A percentile compares a stretch with the other conserved stretches of the same genome.
Conservation (phyloP, 352 stramenopile species). For the Phytophthora tentaculata region DNA sequence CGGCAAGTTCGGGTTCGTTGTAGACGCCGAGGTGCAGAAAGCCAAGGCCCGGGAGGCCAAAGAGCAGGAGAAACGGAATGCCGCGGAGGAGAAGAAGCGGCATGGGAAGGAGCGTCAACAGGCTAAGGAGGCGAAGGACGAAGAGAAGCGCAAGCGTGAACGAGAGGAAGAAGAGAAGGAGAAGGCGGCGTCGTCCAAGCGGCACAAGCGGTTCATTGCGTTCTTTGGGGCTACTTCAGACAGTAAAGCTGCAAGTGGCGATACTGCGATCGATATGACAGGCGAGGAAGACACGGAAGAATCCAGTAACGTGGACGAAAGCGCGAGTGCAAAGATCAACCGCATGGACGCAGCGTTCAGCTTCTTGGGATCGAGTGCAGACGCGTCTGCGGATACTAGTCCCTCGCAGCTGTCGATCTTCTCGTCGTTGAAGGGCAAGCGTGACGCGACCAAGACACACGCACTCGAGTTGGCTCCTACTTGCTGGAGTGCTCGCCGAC, state of each 20-base stretch:
- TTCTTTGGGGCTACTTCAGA: conserved; percentile 47
- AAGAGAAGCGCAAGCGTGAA: conserved; percentile 63
- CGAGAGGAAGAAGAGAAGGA: conserved; percentile 49
- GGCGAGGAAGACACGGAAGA: conserved; percentile 14
- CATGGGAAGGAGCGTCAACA: conserved; percentile 62
- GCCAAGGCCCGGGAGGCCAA: conserved; percentile 59
- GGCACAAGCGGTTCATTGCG: conserved; percentile 65
- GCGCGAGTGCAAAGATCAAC: conserved; percentile 42
- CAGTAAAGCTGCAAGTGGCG: conserved; percentile 12
- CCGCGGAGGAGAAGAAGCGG: conserved; percentile 63
- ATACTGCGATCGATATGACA: conserved; percentile 32
- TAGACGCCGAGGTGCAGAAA: conserved; percentile 73
- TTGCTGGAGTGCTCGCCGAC: conserved; percentile 58
- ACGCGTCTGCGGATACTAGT: background rate
- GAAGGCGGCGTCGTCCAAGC: conserved; percentile 48
- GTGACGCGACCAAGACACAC: conserved; percentile 23
- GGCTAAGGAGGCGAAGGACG: conserved; percentile 75
- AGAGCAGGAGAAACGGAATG: conserved; percentile 63
- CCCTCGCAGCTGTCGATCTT: conserved; percentile 28
- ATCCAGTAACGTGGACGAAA: conserved; percentile 9
- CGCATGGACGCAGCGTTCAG: conserved; percentile 58
- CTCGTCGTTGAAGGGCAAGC: conserved; percentile 35
- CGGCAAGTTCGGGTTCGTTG: conserved; percentile 68
- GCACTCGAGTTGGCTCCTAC: conserved; percentile 26
- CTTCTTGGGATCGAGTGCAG: conserved; percentile 26